Percentiles rank a stretch among this genome's conserved stretches.
phyloP scores from a whole-genome alignment of 2,329 filamentous ascomycete species.

The Massarina eburnea region DNA sequence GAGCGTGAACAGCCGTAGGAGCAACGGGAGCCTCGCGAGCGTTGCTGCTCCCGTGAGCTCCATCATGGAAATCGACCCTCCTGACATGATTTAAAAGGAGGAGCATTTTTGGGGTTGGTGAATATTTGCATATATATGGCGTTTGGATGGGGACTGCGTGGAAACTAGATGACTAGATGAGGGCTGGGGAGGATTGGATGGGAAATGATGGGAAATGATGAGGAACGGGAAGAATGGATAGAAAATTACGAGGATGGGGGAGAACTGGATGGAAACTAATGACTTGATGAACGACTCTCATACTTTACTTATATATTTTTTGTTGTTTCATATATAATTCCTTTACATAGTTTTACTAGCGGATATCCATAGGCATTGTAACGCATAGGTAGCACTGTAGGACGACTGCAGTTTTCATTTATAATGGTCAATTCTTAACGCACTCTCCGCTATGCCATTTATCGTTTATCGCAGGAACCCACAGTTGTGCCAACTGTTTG shows the following conservation, averaged over 20 bases:
- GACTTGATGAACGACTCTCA: constrained; percentile 3
- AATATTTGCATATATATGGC: constrained; percentile 7
- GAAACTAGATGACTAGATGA: no score
- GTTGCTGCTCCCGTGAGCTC: constrained; percentile 37
- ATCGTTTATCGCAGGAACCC: no score
- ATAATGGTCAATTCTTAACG: not conserved
- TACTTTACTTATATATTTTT: constrained; percentile 5
- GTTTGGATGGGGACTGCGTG: not conserved
- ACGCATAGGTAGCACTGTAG: not conserved
- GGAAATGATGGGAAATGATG: no score
- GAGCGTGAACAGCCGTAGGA: constrained; percentile 45
- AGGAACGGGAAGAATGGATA: no score
- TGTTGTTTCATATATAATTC: constrained; percentile 1
- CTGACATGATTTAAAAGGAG: constrained; percentile 29
- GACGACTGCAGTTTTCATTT: not conserved
- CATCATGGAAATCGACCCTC: constrained; percentile 37
- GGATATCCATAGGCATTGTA: constrained; percentile 1
- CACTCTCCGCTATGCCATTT: no score
- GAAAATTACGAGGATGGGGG: no score
- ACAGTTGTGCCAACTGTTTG: no score
- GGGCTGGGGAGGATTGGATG: no score
- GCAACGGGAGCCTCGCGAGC: constrained; percentile 30
- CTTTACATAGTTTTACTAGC: not conserved
- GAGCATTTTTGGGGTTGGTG: constrained; percentile 1
- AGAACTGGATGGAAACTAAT: no score